Evolutionary conservation across 306 rosid genomes (phyloP).

Genomic region (Gynostemma pentaphyllum): DNA sequence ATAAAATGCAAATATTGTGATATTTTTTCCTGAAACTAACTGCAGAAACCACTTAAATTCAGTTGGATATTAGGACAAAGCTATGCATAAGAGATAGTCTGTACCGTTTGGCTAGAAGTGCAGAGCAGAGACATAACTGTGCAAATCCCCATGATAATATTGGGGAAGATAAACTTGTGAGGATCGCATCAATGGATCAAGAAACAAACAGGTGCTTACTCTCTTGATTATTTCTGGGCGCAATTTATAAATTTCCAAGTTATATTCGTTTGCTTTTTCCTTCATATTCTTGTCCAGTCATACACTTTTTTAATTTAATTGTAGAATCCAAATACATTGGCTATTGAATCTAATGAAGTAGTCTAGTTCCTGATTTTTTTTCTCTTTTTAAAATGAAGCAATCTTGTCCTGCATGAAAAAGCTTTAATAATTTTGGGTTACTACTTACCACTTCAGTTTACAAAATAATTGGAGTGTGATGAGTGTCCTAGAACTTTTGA

Average conservation of each 20-base stretch:
- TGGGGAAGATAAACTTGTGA: conserved; percentile 37
- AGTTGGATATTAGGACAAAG: conserved; percentile 73
- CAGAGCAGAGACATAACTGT: conserved; percentile 60
- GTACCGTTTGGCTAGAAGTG: conserved; percentile 87
- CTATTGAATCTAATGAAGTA: too few species aligned
- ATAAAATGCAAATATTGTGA: not conserved
- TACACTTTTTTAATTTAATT: not conserved
- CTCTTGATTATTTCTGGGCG: not conserved
- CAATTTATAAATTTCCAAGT: not conserved
- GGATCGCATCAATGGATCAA: conserved; percentile 25
- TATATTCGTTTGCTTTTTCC: not conserved
- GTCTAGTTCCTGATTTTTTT: too few species aligned
- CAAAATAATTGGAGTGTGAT: too few species aligned
- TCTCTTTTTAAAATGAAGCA: too few species aligned
- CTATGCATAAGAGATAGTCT: conserved; percentile 82
- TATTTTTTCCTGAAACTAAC: not conserved
- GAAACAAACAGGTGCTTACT: conserved; percentile 36
- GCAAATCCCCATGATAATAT: conserved; percentile 18
- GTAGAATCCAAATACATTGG: too few species aligned
- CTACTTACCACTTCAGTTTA: too few species aligned
- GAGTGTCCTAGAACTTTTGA: too few species aligned
- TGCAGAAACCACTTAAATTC: conserved; percentile 11
- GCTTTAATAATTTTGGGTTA: too few species aligned
- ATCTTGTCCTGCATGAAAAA: too few species aligned
- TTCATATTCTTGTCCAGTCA: not conserved